Base-by-base conservation (phyloP, 2,329 filamentous ascomycete genomes). In the Epichloe aotearoae region DNA sequence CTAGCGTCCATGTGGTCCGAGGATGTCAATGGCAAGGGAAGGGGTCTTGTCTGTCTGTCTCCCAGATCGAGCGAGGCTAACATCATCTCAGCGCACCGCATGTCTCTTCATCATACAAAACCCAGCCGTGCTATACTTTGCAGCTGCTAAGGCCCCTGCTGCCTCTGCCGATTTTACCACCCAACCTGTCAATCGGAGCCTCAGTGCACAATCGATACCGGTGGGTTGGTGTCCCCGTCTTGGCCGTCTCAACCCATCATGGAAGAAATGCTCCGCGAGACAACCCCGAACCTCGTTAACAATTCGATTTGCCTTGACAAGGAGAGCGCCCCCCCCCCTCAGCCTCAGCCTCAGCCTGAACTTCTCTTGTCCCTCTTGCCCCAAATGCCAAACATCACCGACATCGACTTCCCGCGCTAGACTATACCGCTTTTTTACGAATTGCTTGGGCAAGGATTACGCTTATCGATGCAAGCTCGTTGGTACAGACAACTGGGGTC, bases 231-330 rank as follows among this genome's bases (percentile, higher is more conserved):
- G 8, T 8, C 30, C 0, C 23, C 23, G 0, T 26, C 23, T 26
- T 26, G 23, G 6, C 2, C 23, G 6, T 26, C 23, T 26, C 23
- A 26, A 26, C 23, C 23, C 26, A 30, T 30, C 30, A 34, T 45
- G 47, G 47, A 53, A 20, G 44, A 53, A 53, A 53, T 47, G 48
- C 51, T 53, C 51, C 51, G 51, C 39, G n/a, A 17, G 26, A 19
- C n/a, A n/a, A n/a, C 4, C 15, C 30, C n/a, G 14, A 33, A 33
- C n/a, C 17, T 34, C 7, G 12, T 11, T 5, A 10, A 36, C 15
- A 30, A 49, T 33, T 23, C 47, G 38, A 47, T 47, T 40, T 33
- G 17, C 20, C 30, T 30, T 10, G 26, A 10, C 26, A 30, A 30
- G 26, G 26, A 30, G 26, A 11, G 8, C 19, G n/a, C n/a, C n/a